Evolutionary conservation across 1,139 yeast genomes (phyloP).

Genomic region (Geotrichum reessii): DNA sequence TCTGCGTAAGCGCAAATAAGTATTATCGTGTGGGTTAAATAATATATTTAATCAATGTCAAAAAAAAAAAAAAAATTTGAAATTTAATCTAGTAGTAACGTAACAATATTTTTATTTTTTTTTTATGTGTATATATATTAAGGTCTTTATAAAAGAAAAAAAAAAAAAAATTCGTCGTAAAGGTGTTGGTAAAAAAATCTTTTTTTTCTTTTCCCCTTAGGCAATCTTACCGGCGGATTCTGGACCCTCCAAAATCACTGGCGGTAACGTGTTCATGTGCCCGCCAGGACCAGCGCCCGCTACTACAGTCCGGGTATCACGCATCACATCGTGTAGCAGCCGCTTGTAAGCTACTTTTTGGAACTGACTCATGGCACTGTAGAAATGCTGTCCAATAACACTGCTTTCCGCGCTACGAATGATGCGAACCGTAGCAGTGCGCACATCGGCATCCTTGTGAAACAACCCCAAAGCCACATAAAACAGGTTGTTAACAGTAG

Average conservation of each 20-base stretch:
- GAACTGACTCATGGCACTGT: conserved; percentile 28
- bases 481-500: conserved; percentile 27
- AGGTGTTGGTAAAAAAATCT: too few relatives aligned
- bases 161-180: too few relatives aligned
- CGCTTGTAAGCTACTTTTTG: conserved; percentile 32
- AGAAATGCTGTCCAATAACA: conserved; percentile 32
- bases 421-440: conserved; percentile 30
- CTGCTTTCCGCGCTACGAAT: conserved; percentile 33
- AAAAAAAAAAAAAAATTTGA: too few relatives aligned
- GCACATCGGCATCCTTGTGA: conserved; percentile 32
- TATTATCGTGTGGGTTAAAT: not conserved
- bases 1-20: conserved; percentile 18
- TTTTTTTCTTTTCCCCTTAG: not conserved
- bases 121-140: too few relatives aligned
- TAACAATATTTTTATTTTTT: too few relatives aligned
- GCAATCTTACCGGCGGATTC: not conserved
- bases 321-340: conserved; percentile 14
- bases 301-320: not conserved
- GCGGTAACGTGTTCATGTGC: not conserved
- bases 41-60: too few relatives aligned
- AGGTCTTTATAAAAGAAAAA: too few relatives aligned
- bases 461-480: conserved; percentile 36
- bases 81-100: too few relatives aligned
- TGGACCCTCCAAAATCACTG: not conserved
- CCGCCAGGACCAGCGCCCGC: not conserved